These are phyloP conservation scores for Chiua sp. DNA, from an alignment of 1,284 basidiomycete genomes.

Conservation along the genomic window DNA sequence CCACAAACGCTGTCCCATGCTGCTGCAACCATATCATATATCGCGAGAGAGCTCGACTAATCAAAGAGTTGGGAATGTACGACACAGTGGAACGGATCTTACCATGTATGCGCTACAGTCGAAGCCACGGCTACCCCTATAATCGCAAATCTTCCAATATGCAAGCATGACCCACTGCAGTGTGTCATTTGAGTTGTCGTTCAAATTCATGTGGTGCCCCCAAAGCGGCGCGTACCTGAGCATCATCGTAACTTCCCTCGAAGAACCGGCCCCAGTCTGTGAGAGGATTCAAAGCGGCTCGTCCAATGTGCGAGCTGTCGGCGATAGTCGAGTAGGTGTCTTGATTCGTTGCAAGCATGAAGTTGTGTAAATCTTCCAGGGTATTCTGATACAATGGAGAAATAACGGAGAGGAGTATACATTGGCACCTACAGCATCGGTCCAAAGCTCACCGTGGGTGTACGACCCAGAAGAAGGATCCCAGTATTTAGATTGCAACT, in stretches of 20 bases:
- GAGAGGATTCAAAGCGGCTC: constrained; percentile 41
- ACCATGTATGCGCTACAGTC: constrained; percentile 45
- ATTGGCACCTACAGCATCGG: constrained; percentile 49
- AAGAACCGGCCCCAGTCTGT: constrained; percentile 50
- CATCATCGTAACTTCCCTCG: constrained; percentile 54
- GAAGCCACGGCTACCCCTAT: constrained; percentile 44
- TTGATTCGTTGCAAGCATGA: constrained; percentile 51
- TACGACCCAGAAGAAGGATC: constrained; percentile 43
- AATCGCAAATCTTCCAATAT: constrained; percentile 60
- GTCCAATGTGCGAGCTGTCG: constrained; percentile 49
- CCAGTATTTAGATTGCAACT: constrained; percentile 50
- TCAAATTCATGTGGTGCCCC: not conserved
- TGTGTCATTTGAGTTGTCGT: not conserved
- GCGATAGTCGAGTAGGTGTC: constrained; percentile 46
- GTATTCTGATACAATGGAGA: constrained; percentile 46
- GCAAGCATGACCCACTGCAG: constrained; percentile 56
- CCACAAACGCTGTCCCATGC: constrained; percentile 49
- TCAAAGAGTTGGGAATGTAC: constrained; percentile 14
- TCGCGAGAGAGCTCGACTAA: constrained; percentile 46
- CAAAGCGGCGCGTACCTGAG: constrained; percentile 42
- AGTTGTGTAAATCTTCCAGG: constrained; percentile 58
- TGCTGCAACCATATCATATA: constrained; percentile 54
- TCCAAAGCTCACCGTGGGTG: constrained; percentile 54
- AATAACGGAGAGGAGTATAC: not conserved
- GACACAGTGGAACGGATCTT: constrained; percentile 6